phyloP scores from a whole-genome alignment of 345 rosid genomes.

The Syzygium grande region DNA sequence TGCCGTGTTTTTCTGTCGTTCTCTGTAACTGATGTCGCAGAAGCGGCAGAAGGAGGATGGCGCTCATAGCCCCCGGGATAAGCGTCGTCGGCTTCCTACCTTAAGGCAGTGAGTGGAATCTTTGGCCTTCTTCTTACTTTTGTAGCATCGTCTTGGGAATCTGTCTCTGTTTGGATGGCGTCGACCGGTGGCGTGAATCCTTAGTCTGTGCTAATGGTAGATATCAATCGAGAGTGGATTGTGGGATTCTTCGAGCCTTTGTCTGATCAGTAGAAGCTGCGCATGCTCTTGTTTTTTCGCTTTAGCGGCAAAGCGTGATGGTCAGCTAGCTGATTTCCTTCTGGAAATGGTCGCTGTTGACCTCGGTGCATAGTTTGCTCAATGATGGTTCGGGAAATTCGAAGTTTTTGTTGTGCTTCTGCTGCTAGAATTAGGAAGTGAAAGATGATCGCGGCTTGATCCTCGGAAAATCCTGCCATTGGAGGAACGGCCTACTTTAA shows the following conservation, averaged over 20 bases:
- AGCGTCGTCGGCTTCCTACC: conserved; percentile 47
- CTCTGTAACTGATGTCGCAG: conserved; percentile 46
- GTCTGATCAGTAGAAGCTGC: neutral
- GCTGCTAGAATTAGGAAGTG: neutral
- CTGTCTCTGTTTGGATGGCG: neutral
- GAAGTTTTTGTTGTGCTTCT: neutral
- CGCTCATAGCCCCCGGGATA: conserved; percentile 43
- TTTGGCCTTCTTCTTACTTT: neutral
- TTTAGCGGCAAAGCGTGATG: neutral
- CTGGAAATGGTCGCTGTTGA: neutral
- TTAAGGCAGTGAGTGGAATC: conserved; percentile 34
- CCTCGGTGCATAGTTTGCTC: neutral
- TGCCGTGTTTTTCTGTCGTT: neutral
- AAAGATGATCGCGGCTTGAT: neutral
- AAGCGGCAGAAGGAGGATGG: conserved; percentile 79
- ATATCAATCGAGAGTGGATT: neutral
- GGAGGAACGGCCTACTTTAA: neutral
- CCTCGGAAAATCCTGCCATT: neutral
- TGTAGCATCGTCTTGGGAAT: neutral
- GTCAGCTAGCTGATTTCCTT: neutral
- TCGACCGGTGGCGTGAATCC: neutral
- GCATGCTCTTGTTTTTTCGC: neutral
- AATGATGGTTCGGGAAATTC: neutral
- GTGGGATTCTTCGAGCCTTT: neutral
- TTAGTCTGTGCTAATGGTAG: neutral